Evolutionary conservation across 2,329 filamentous ascomycete species (phyloP).

Genomic region (Fusarium sambucinum): DNA sequence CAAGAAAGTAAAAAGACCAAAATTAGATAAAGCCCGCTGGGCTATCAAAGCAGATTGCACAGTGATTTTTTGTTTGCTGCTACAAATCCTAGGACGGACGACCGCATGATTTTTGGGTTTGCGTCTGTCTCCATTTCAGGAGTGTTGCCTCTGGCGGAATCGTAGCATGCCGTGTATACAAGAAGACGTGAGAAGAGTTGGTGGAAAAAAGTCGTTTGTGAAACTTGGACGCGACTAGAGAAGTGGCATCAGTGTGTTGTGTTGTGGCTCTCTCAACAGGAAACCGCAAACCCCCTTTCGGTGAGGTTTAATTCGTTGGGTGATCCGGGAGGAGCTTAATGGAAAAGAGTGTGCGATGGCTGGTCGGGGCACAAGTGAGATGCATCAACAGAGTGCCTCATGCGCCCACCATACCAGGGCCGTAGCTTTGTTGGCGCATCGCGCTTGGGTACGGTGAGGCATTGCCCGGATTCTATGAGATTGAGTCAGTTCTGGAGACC

Average conservation of each 20-base stretch:
- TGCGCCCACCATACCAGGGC: conserved; percentile 69
- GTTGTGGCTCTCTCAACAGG: conserved; percentile 1
- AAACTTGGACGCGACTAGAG: conserved; percentile 17
- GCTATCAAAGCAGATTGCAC: conserved; percentile 36
- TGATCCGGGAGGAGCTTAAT: background rate
- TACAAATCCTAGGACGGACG: conserved; percentile 27
- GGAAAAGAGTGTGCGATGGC: conserved; percentile 9
- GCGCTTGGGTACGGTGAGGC: conserved; percentile 58
- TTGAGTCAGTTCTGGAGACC: conserved; percentile 55
- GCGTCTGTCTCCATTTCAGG: conserved; percentile 22
- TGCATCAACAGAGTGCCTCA: conserved; percentile 50
- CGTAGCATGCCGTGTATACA: conserved; percentile 49
- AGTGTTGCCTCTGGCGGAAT: conserved; percentile 44
- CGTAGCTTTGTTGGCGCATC: conserved; percentile 66
- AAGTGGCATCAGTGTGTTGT: conserved; percentile 24
- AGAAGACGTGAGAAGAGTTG: conserved; percentile 43
- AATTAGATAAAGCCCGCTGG: conserved; percentile 35
- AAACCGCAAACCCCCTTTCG: conserved; percentile 28
- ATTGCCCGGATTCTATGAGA: conserved; percentile 60
- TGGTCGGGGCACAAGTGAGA: background rate
- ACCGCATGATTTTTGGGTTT: conserved; percentile 26
- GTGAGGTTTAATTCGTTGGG: conserved; percentile 25
- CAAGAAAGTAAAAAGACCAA: conserved; percentile 37
- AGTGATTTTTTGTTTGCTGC: conserved; percentile 37
- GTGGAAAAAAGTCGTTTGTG: conserved; percentile 31